phyloP scores from a whole-genome alignment of 495 filamentous ascomycete species.

The Penicillium angulare region DNA sequence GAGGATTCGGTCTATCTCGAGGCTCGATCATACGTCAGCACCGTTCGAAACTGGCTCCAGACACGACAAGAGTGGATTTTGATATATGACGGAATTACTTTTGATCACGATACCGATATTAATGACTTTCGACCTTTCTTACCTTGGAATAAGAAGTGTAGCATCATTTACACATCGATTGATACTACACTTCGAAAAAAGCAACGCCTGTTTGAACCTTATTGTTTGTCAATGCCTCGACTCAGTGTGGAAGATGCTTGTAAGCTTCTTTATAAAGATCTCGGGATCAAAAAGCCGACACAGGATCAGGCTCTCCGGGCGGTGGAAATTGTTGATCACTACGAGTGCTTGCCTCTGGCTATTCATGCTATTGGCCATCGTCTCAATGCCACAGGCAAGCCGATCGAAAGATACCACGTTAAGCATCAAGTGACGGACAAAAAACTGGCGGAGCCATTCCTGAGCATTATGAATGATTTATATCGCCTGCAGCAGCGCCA shows the following conservation, averaged over 20 bases:
- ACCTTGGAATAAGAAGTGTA: conserved; percentile 64
- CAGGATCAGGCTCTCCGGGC: conserved; percentile 59
- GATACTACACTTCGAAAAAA: conserved; percentile 66
- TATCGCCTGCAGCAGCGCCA: conserved; percentile 55
- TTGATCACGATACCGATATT: conserved; percentile 57
- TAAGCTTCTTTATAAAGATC: conserved; percentile 55
- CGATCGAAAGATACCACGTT: conserved; percentile 65
- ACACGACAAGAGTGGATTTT: conserved; percentile 70
- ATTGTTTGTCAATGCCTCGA: conserved; percentile 60
- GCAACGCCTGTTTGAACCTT: conserved; percentile 70
- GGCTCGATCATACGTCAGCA: conserved; percentile 53
- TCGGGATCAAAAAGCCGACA: conserved; percentile 50
- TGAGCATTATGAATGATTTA: conserved; percentile 68
- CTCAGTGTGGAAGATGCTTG: conserved; percentile 60
- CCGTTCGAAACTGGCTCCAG: conserved; percentile 70
- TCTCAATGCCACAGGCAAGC: conserved; percentile 67
- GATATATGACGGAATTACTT: conserved; percentile 71
- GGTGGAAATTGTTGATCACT: conserved; percentile 63
- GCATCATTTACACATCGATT: conserved; percentile 76
- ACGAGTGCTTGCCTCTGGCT: conserved; percentile 72
- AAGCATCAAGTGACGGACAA: conserved; percentile 66
- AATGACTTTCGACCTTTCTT: conserved; percentile 63
- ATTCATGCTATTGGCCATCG: conserved; percentile 78
- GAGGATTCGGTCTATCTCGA: conserved; percentile 39
- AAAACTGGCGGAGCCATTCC: conserved; percentile 67